Evolutionary conservation across 169 alveolate species (phyloP).

Genomic region (Cryptosporidium felis): DNA sequence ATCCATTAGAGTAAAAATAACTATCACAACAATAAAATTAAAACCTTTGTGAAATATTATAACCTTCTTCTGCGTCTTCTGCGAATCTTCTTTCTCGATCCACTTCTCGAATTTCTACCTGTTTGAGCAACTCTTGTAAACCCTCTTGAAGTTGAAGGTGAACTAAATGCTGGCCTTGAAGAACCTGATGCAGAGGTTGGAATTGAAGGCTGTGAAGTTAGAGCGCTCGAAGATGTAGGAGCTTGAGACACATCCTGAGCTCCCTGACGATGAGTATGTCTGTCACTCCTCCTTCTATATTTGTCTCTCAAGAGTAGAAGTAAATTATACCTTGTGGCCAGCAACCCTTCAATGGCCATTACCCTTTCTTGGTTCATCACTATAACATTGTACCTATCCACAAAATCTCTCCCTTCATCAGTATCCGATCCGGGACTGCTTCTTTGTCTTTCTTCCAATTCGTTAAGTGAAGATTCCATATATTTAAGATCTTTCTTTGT

Average conservation of each 20-base stretch:
- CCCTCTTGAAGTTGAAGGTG: neutral
- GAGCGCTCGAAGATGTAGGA: neutral
- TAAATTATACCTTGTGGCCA: neutral
- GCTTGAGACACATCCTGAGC: neutral
- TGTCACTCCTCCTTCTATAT: neutral
- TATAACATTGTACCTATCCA: neutral
- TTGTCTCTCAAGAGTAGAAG: neutral
- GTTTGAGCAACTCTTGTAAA: neutral
- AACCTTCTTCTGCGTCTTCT: constrained; percentile 10
- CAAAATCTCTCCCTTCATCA: neutral
- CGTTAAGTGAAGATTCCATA: neutral
- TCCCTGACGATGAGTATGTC: neutral
- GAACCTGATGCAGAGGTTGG: neutral
- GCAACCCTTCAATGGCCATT: neutral
- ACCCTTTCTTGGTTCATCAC: neutral
- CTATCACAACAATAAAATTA: neutral
- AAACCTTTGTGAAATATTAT: neutral
- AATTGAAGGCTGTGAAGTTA: neutral
- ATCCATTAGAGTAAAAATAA: no score
- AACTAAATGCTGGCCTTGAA: neutral
- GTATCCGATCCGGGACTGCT: neutral
- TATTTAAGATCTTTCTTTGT: neutral
- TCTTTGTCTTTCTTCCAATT: neutral
- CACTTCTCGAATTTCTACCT: constrained; percentile 8
- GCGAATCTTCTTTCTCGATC: neutral